Conservation (phyloP, 2,329 filamentous ascomycete species). For the Fusarium burgessii region DNA sequence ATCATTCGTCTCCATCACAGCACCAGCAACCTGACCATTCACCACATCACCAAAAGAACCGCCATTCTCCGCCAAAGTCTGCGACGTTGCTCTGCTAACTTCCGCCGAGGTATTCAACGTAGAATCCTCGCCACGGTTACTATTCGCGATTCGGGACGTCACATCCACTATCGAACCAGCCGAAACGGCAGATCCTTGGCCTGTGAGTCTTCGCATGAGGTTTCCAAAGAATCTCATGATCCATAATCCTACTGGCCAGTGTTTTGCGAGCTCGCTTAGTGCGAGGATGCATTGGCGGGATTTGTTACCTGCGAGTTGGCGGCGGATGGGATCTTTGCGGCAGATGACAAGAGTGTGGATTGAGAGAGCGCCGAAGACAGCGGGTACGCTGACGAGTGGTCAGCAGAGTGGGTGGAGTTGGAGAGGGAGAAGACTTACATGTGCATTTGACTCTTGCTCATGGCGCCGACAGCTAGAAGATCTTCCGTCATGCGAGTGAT, state of each 20-base stretch:
- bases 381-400: conserved; percentile 6
- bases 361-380: conserved; percentile 34
- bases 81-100: background rate
- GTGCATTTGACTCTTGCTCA: conserved; percentile 31
- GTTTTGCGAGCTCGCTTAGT: conserved; percentile 30
- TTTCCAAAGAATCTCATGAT: conserved; percentile 36
- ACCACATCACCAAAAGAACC: background rate
- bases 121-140: background rate
- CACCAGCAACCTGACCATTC: background rate
- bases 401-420: background rate
- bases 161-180: conserved; percentile 25
- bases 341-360: conserved; percentile 39
- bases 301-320: conserved; percentile 40
- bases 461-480: conserved; percentile 14
- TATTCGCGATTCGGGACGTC: conserved; percentile 11
- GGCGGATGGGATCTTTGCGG: conserved; percentile 21
- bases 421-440: background rate
- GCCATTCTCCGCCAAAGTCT: background rate
- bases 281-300: conserved; percentile 42
- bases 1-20: background rate
- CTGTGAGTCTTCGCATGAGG: conserved; percentile 28
- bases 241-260: conserved; percentile 39
- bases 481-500: conserved; percentile 38
- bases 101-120: rapidly evolving
- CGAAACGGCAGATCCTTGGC: conserved; percentile 16